These are phyloP conservation scores for Tetracentron sinense DNA, from an alignment of 164 flowering plant species.

Conservation along the genomic window DNA sequence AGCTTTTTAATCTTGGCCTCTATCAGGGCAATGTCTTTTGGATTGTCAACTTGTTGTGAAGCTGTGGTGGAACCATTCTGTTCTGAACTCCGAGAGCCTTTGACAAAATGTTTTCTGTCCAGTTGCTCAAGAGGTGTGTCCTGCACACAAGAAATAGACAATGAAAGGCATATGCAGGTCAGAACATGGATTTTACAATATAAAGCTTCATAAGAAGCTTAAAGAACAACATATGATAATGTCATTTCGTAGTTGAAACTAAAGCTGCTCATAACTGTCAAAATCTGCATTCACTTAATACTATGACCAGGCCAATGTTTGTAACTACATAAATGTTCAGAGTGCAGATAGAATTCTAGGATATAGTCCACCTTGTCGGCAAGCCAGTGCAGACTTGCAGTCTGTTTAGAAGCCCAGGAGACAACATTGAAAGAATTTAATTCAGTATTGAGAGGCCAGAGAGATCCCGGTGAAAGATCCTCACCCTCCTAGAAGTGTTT, in stretches of 20 bases:
- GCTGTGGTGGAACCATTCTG: slow-evolving; percentile 45
- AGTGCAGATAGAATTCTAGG: too few species aligned
- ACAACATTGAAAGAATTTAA: too few species aligned
- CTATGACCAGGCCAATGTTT: neutral
- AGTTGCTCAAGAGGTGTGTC: slow-evolving; percentile 77
- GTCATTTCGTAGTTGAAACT: too few species aligned
- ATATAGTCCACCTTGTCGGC: neutral
- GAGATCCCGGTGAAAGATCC: too few species aligned
- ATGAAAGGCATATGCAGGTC: neutral
- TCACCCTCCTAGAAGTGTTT: too few species aligned
- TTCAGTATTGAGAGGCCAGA: too few species aligned
- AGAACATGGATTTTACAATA: neutral
- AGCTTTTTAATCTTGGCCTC: slow-evolving; percentile 75
- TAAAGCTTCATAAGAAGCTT: neutral
- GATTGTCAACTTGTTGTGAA: slow-evolving; percentile 37
- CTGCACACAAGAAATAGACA: slow-evolving; percentile 38
- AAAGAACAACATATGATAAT: neutral
- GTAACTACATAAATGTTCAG: neutral
- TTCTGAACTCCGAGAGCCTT: slow-evolving; percentile 45
- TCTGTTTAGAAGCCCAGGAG: neutral
- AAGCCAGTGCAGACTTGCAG: neutral
- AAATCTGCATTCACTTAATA: too few species aligned
- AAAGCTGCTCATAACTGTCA: too few species aligned
- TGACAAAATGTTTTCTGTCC: slow-evolving; percentile 91
- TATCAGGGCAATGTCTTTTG: slow-evolving; percentile 69